Conservation (phyloP, 352 stramenopile genomes). For the Globisporangium apiculatum region DNA sequence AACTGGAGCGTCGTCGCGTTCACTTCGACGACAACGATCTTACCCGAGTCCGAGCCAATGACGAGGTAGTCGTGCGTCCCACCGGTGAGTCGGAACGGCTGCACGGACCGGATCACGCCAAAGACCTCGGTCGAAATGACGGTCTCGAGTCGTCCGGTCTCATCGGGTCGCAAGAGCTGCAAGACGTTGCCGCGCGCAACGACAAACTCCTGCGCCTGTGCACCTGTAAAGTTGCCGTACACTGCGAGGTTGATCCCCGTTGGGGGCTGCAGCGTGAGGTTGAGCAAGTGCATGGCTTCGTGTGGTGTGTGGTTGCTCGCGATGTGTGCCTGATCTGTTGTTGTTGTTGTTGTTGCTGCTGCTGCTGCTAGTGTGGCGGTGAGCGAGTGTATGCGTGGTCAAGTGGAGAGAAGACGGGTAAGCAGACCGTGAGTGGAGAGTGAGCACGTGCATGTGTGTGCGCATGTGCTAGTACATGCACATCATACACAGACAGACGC, state of each 20-base stretch:
- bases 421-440: too few species aligned
- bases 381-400: too few species aligned
- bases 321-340: too few species aligned
- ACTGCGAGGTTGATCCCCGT: conserved; percentile 75
- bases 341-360: not conserved
- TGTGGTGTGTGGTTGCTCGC: too few species aligned
- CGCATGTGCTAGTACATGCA: too few species aligned
- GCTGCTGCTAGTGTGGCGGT: not conserved
- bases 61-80: conserved; percentile 94
- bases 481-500: too few species aligned
- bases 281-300: conserved; percentile 73
- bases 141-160: conserved; percentile 60
- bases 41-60: conserved; percentile 94
- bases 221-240: conserved; percentile 89
- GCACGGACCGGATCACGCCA: conserved; percentile 89
- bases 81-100: conserved; percentile 83
- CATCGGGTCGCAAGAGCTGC: conserved; percentile 88
- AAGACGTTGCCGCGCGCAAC: conserved; percentile 90
- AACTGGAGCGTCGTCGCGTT: conserved; percentile 72
- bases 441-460: too few species aligned
- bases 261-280: conserved; percentile 83
- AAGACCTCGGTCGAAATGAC: conserved; percentile 87
- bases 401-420: too few species aligned
- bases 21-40: conserved; percentile 94
- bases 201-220: conserved; percentile 94